Evolutionary conservation across 306 rosid genomes (phyloP), one percentile per base, ranked within the genome.

Genomic region (Hippophae gyantsensis): DNA sequence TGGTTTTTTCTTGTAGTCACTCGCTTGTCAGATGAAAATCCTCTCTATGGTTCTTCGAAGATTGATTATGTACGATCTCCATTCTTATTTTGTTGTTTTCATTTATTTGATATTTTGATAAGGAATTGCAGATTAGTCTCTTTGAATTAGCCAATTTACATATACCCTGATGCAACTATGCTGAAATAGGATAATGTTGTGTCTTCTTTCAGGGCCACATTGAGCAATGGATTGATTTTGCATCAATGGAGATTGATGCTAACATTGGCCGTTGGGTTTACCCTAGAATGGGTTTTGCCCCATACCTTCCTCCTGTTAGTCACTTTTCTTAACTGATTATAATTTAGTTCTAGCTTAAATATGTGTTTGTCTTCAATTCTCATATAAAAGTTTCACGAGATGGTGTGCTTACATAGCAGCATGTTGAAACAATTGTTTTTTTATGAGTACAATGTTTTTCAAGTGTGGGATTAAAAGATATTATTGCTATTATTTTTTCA

Each of bases 221-320:
- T 8, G 97, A 89, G 48, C 95, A 89, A 62, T 89, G 97, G 95
- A 84, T 86, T 68, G 97, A 89, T 69, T 86, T 89, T 69, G 49
- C 92, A 23, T 45, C 95, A 1, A 1, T 70, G 70, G 97, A 89
- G 73, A 74, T 89, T 56, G 97, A 84, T 80, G 62, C 75, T 47
- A 46, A 81, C 60, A 0, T 79, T 8, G 0, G 10, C 7, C 8
- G 6, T 6, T 78, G 87, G 95, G 49, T 11, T n/a, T 11, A 23
- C 18, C 81, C 75, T 40, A 82, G 88, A 74, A 2, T 45, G 48
- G 95, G 94, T 46, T 6, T 2, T 2, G 70, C 63, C 12, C 57
- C 51, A 2, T 72, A 74, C 74, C 79, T 79, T 79, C 87, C 97
- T 72, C 81, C 82, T 0, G 95, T 89, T 57, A 76, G 85, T 78